Conservation (phyloP, 1,284 basidiomycete genomes). For the Naganishia sp. region DNA sequence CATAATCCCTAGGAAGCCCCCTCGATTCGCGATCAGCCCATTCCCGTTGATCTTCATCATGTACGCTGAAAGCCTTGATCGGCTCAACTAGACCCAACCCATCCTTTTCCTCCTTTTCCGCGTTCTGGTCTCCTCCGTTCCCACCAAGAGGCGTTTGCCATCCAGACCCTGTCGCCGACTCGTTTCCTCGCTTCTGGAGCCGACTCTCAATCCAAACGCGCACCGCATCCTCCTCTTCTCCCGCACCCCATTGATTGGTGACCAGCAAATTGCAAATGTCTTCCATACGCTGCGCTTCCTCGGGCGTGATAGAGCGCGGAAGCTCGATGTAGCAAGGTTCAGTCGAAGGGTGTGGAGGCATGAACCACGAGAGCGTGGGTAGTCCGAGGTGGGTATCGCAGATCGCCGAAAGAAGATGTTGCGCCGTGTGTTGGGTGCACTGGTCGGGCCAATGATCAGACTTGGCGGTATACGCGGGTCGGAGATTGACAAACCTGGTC, state of each 20-base stretch:
- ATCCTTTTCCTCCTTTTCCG: constrained; percentile 34
- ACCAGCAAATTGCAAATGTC: constrained; percentile 65
- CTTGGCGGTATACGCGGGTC: no score
- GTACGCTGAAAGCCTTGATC: not conserved
- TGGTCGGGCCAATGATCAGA: no score
- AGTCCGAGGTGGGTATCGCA: constrained; percentile 68
- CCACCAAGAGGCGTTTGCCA: constrained; percentile 51
- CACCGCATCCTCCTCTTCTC: constrained; percentile 12
- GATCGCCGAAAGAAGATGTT: constrained; percentile 79
- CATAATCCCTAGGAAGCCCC: constrained; percentile 59
- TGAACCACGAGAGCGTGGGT: constrained; percentile 76
- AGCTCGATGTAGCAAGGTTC: constrained; percentile 76
- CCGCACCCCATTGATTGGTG: constrained; percentile 60
- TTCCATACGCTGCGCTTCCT: constrained; percentile 68
- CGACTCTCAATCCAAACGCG: constrained; percentile 33
- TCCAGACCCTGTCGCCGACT: constrained; percentile 61
- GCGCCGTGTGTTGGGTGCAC: constrained; percentile 71
- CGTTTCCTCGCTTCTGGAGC: constrained; percentile 44
- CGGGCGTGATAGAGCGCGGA: constrained; percentile 65
- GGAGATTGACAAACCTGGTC: constrained; percentile 67
- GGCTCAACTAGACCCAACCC: constrained; percentile 46
- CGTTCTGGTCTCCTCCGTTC: constrained; percentile 17
- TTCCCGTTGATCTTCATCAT: constrained; percentile 41
- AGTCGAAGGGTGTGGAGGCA: constrained; percentile 59
- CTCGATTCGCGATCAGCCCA: constrained; percentile 64